Evolutionary conservation across 768 basidiomycete species (phyloP), one percentile per base, ranked within the genome.

Genomic region (Candolleomyces eurysporus): DNA sequence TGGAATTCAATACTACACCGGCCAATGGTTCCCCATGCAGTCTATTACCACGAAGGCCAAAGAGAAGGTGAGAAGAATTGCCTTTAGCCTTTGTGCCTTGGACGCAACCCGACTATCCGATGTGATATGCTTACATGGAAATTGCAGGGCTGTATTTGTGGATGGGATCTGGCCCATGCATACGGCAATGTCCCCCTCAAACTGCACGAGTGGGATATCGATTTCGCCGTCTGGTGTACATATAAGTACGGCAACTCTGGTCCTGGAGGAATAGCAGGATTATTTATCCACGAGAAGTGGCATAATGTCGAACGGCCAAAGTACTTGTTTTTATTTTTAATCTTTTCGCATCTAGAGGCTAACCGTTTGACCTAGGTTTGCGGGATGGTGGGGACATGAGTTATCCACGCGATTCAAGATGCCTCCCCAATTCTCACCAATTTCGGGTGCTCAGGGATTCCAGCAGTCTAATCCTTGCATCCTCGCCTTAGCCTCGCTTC

Each of bases 361-460:
- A 45, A 39, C 49, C 13, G 48, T 63, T 46, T 8, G 59, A 14
- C 48, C 52, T 40, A 97, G 97, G 70, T 87, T 86, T 63, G 88
- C 94, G 45, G 97, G 97, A 49, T 99, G 97, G 97, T 99, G 96
- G 96, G 97, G 97, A 49, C 95, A 98, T 72, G 87, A 94, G 67
- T 82, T 88, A 31, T 70, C 78, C 57, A 96, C 94, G 43, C 89
- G 97, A 32, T 98, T 99, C 78, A 78, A 83, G 58, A 98, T 98
- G 96, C 89, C 91, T 30, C 79, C 89, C 13, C 79, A 69, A 55
- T 99, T 97, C 76, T 83, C 84, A 52, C 90, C 95, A 9, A 91
- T 92, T 63, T 82, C 81, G 19, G 97, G 97, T 58, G 97, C 97
- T 0, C 91, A 94, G 72, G 95, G 95, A 46, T 98, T 91, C 76